Evolutionary conservation across 2,329 filamentous ascomycete species (phyloP), one percentile per base, ranked within the genome.

Genomic region (Fusarium sp.): DNA sequence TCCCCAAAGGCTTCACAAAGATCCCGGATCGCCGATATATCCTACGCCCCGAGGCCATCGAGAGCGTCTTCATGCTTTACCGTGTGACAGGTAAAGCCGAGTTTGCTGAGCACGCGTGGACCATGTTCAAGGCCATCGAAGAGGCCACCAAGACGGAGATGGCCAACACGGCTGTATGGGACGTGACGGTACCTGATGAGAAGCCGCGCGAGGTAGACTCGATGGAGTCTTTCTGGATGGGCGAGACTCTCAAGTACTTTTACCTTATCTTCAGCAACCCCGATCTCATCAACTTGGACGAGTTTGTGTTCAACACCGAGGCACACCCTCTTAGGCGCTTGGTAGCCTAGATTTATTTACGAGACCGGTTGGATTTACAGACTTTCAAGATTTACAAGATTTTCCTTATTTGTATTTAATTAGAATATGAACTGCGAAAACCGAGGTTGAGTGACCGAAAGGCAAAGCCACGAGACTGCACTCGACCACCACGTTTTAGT

Each of bases 1-100:
- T 88, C 4, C 84, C 83, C 5, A 85, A 88, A 9, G 93, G 93
- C 1, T 95, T 94, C 82, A 92, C 88, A 63, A 88, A 90, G 69
- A 82, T 85, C 50, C 85, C 82, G 0, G 87, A 89, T 67, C 78
- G 86, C 0, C 84, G 86, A 14, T 89, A 90, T 68, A 82, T 88
- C n/a, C 82, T 90, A 20, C 81, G 88, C 0, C 86, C 87, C 1
- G 87, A 88, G 71, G 87, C 87, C n/a, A 85, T 88, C 48, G 87
- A 88, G 80, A 87, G 86, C 73, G 82, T 90, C 14, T 90, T 90
- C 67, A 76, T 88, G 54, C 83, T 89, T 75, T 89, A 88, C 72
- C 85, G 88, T 41, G 82, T 87, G 69, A 90, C 88, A 0, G 88
- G 87, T 1, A 81, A 85, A 23, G 56, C 80, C 13, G 83, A 85